Evolutionary conservation across 257 asterid genomes (phyloP).

Genomic region (Przewalskia tangutica): DNA sequence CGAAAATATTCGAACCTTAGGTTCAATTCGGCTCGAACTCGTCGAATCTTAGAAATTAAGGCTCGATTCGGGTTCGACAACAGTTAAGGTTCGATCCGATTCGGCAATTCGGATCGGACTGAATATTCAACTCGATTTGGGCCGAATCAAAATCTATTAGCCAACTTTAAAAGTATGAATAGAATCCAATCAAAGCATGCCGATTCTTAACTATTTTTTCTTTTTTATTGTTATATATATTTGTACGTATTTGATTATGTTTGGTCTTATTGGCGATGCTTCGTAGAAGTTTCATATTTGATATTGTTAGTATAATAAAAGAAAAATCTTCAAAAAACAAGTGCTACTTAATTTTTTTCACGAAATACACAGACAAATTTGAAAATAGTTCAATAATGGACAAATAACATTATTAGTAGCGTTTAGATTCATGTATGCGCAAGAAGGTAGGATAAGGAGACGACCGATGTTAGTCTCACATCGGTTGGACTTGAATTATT

Average conservation of each 20-base stretch:
- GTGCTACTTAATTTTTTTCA: no score
- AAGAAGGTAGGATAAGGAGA: neutral
- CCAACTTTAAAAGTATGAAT: neutral
- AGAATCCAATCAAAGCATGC: neutral
- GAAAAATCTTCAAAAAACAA: neutral
- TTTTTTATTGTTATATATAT: neutral
- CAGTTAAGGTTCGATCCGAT: no score
- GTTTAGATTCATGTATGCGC: neutral
- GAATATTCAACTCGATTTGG: no score
- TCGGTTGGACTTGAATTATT: no score
- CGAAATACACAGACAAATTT: neutral
- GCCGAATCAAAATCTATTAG: no score
- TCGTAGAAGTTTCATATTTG: neutral
- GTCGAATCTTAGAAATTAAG: no score
- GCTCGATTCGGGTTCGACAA: no score
- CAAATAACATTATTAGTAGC: neutral
- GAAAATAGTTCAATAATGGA: neutral
- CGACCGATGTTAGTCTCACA: neutral
- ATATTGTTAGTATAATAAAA: neutral
- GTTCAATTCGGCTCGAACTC: no score
- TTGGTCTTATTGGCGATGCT: neutral
- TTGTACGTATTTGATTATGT: neutral
- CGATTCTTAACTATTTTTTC: neutral
- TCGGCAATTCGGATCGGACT: no score
- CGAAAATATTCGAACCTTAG: no score